Evolutionary conservation across 148 eudicot species (phyloP), one percentile per base, ranked within the genome.

Genomic region (Beta vulgaris): DNA sequence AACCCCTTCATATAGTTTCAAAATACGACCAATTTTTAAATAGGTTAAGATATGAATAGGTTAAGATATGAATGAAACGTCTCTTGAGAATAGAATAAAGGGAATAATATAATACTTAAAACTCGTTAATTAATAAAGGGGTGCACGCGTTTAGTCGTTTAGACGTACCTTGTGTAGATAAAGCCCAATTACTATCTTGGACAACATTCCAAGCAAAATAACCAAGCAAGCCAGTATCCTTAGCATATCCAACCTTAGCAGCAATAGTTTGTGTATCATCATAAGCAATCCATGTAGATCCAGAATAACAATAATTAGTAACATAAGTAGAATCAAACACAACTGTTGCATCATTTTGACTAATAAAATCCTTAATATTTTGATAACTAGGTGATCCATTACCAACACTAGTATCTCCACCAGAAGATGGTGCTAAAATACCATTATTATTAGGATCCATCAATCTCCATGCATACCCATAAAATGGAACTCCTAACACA

Each of bases 261-360:
- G 83, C 32, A 3, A 91, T 75, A 0, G 78, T 76, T 60, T 76
- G 76, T 3, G 49, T 36, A 72, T 78, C 97, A 79, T 91, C 97
- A 23, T 83, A 91, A 0, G 83, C 83, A 0, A 91, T 86, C 97
- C 97, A 91, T 0, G 87, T 86, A 0, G 79, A 85, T 2, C 91
- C 93, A 0, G 83, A 58, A 61, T 80, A 85, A 70, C 90, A 87
- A 54, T 89, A 91, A 18, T 84, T 65, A 42, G 84, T 37, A 23
- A 80, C 93, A 40, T 78, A 53, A 3, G 61, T 81, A 0, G 82
- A 61, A 46, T 91, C 67, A 49, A 73, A 82, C 77, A 81, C 83
- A 26, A 74, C 73, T 4, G 77, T 72, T 0, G 78, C 88, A 3
- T 25, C 37, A 19, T 75, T 84, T 12, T 61, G 51, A n/a, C 60